These are phyloP conservation scores for Zymoseptoria tritici DNA, from an alignment of 2,329 filamentous ascomycete species.

Conservation along the genomic window DNA sequence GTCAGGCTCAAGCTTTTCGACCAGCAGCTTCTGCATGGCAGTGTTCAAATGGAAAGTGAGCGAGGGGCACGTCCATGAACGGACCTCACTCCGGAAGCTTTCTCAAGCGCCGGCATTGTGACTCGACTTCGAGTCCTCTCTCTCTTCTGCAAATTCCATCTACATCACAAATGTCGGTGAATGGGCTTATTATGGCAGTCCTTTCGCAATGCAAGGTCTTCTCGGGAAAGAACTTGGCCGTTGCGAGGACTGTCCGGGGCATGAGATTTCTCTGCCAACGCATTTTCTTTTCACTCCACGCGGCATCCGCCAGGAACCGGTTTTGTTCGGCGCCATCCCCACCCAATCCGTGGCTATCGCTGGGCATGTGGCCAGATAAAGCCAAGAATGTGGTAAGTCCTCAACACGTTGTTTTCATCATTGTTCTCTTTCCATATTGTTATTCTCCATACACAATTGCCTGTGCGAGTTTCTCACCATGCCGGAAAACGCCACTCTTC, in stretches of 20 bases:
- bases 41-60: too few species aligned
- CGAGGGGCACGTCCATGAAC: too few species aligned
- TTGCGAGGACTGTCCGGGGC: not conserved
- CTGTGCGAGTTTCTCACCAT: slow-evolving; percentile 1
- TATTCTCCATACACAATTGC: not conserved
- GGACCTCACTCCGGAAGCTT: not conserved
- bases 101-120: not conserved
- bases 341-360: not conserved
- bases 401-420: not conserved
- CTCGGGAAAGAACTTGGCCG: not conserved
- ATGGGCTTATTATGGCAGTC: not conserved
- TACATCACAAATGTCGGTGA: not conserved
- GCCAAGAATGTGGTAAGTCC: not conserved
- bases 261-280: not conserved
- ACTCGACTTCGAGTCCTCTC: not conserved
- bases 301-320: not conserved
- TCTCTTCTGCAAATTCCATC: not conserved
- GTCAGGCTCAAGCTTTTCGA: too few species aligned
- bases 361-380: not conserved
- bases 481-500: slow-evolving; percentile 43
- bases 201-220: not conserved
- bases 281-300: not conserved
- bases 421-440: not conserved
- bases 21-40: too few species aligned
- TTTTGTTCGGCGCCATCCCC: not conserved